Evolutionary conservation across 176 grass and related monocot genomes (phyloP).

Genomic region (Alopecurus myosuroides): DNA sequence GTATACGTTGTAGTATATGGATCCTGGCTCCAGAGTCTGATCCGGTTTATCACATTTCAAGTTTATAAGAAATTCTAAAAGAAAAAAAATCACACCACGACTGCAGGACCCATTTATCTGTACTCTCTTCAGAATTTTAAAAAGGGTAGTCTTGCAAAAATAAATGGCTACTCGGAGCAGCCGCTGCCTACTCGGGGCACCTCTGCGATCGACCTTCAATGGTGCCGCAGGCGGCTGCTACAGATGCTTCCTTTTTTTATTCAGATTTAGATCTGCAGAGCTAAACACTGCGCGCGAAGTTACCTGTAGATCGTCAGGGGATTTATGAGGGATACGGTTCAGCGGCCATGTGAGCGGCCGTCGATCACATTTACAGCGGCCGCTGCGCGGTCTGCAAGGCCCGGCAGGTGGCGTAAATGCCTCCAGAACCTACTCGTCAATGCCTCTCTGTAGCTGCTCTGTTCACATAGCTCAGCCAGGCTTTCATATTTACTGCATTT

Average conservation of each 20-base stretch:
- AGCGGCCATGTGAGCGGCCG: constrained; percentile 30
- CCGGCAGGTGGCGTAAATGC: constrained; percentile 27
- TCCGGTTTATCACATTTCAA: not conserved
- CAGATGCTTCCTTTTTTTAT: not conserved
- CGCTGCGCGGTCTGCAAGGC: constrained; percentile 13
- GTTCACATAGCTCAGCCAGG: not conserved
- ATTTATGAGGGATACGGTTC: constrained; percentile 19
- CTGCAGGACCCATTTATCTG: too few species aligned
- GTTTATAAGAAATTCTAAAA: not conserved
- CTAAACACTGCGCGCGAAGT: not conserved
- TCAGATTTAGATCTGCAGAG: constrained; percentile 14
- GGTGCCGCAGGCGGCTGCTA: not conserved
- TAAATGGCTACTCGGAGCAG: too few species aligned
- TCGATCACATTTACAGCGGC: constrained; percentile 28
- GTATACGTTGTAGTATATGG: not conserved
- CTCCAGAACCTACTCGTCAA: not conserved
- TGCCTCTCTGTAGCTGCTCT: not conserved
- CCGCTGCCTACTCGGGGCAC: not conserved
- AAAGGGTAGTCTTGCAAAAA: too few species aligned
- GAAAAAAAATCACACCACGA: not conserved
- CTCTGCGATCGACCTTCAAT: constrained; percentile 21
- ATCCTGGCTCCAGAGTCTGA: not conserved
- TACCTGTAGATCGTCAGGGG: not conserved
- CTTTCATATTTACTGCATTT: not conserved
- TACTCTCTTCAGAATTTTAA: too few species aligned